These are phyloP conservation scores for Curvularia sp. DNA, from an alignment of 2,329 filamentous ascomycete species.

Conservation along the genomic window DNA sequence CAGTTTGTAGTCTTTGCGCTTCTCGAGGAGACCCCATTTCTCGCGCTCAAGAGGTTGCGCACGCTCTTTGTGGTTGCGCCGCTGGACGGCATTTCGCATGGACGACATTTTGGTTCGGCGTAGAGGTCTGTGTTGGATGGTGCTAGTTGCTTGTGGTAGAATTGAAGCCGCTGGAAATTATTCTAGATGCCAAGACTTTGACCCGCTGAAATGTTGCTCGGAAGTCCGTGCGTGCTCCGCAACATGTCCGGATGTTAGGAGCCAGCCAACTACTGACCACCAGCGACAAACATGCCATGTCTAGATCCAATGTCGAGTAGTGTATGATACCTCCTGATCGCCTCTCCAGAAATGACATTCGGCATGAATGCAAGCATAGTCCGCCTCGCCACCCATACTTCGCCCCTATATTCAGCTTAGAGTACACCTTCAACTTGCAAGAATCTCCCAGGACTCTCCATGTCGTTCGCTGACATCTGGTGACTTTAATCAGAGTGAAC, in stretches of 20 bases:
- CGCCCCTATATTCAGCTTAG: not conserved
- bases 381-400: not conserved
- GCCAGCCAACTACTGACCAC: not conserved
- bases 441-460: not conserved
- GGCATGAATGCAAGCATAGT: no score
- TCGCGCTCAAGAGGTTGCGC: conserved; percentile 83
- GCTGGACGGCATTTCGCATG: conserved; percentile 59
- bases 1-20: conserved; percentile 82
- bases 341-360: not conserved
- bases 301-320: not conserved
- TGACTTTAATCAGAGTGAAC: not conserved
- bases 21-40: conserved; percentile 91
- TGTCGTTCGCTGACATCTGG: not conserved
- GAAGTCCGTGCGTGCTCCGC: not conserved
- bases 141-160: not conserved
- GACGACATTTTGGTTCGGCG: conserved; percentile 37
- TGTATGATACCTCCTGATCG: not conserved
- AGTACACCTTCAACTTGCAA: not conserved
- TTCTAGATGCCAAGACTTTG: conserved; percentile 11
- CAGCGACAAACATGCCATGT: not conserved
- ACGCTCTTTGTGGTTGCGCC: conserved; percentile 88
- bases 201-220: conserved; percentile 3
- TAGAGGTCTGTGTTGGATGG: not conserved
- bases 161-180: conserved; percentile 10
- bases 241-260: not conserved